Evolutionary conservation across 805 yeast species (phyloP), one percentile per base, ranked within the genome.

Genomic region (Scheffersomyces coipomensis): DNA sequence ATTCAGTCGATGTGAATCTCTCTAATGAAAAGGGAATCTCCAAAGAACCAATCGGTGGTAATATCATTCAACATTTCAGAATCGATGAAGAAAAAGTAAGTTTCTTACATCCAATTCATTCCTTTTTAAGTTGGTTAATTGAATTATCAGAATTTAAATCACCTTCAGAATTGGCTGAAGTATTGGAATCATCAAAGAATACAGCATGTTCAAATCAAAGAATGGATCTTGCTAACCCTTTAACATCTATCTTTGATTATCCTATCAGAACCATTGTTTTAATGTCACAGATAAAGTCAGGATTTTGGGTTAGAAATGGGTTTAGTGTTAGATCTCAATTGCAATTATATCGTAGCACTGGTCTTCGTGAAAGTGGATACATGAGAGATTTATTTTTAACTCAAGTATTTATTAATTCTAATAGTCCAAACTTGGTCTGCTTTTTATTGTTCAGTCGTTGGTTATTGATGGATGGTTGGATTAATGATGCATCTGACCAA

Each of bases 261-360:
- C 85, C 97, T 0, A 58, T 93, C 16, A 71, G 95, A 41, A 83
- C 90, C 0, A 55, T 88, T 21, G 96, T 87, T 0, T 60, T 87
- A 7, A 62, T 88, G 47, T 79, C 96, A 0, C 97, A 93, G 52
- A 85, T 91, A 7, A 83, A 87, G 44, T 81, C 85, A 0, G 97
- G 97, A 0, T 76, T 85, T 40, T 91, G 98, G 98, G 97, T 91
- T 0, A 76, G 98, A 52, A 91, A 91, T 60, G 99, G 99, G 0
- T 75, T 79, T 42, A 83, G 90, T 29, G 81, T 88, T 4, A 73
- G 85, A 29, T 80, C 82, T 19, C 98, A 91, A 55, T 72, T 85
- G 46, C 84, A 81, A 48, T 80, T 89, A 40, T 91, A 91, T 57
- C 76, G 85, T 29, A 83, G 79, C 42, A 76, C 89, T 10, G 85